A percentile compares a stretch with the other conserved stretches of the same genome.
These are phyloP conservation scores for Penicillium hesseltinei DNA, from an alignment of 2,329 filamentous ascomycete genomes.

Conservation along the genomic window DNA sequence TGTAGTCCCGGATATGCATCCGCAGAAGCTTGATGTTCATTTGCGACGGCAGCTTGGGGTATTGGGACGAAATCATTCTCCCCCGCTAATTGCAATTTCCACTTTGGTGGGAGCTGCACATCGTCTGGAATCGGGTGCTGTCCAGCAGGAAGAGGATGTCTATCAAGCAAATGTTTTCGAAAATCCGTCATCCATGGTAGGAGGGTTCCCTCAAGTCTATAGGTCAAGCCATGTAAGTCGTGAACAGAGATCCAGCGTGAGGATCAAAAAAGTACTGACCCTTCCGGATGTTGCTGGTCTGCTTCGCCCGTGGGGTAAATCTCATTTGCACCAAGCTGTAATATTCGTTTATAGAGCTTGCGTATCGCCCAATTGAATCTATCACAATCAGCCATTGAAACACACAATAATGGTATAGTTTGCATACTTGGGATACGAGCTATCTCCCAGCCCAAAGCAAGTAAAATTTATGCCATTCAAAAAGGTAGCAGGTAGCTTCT, in stretches of 20 bases:
- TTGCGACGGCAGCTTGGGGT: background rate
- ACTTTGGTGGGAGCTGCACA: conserved; percentile 73
- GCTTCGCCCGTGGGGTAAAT: conserved; percentile 79
- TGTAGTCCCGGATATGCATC: conserved; percentile 24
- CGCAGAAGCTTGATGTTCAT: conserved; percentile 4
- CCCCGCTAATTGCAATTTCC: conserved; percentile 47
- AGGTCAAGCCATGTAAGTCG: background rate
- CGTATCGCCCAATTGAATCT: conserved; percentile 92
- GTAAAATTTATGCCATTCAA: conserved; percentile 70
- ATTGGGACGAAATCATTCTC: background rate
- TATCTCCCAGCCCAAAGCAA: conserved; percentile 89
- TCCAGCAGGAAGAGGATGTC: conserved; percentile 67
- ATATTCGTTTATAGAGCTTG: conserved; percentile 79
- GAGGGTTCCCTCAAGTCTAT: conserved; percentile 76
- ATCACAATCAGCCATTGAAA: conserved; percentile 3
- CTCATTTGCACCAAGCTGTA: conserved; percentile 76
- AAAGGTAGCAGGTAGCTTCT: conserved; percentile 69
- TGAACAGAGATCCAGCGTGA: background rate
- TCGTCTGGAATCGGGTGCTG: conserved; percentile 70
- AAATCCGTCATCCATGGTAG: conserved; percentile 73
- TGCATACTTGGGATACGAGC: conserved; percentile 81
- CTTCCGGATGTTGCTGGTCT: conserved; percentile 91
- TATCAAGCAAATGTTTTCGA: conserved; percentile 62
- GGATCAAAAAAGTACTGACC: conserved; percentile 54
- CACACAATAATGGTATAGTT: conserved; percentile 1